A percentile compares a stretch with the other conserved stretches of the same genome.
Evolutionary conservation across 2,329 filamentous ascomycete species (phyloP).

Genomic region (Neonectria ditissima): DNA sequence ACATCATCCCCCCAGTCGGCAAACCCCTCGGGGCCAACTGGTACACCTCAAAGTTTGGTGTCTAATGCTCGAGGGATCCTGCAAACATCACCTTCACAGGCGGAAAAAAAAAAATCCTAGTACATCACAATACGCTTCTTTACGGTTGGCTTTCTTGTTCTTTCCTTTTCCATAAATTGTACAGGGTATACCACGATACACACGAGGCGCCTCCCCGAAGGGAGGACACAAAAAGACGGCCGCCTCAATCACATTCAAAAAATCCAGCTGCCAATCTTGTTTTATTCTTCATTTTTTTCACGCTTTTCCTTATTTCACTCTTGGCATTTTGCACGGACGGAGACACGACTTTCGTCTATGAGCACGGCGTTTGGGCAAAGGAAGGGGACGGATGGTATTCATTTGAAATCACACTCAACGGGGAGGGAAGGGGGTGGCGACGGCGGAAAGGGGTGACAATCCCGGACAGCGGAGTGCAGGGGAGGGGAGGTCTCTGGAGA

Average conservation of each 20-base stretch:
- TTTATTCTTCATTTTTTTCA: slow-evolving; percentile 34
- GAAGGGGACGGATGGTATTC: slow-evolving; percentile 32
- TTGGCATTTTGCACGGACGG: slow-evolving; percentile 41
- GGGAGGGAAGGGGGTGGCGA: slow-evolving; percentile 34
- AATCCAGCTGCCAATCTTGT: slow-evolving; percentile 31
- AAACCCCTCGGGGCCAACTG: slow-evolving; percentile 20
- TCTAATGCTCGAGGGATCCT: slow-evolving; percentile 22
- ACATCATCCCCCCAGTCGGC: slow-evolving; percentile 3
- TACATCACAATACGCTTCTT: slow-evolving; percentile 23
- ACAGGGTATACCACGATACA: slow-evolving; percentile 48
- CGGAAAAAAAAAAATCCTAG: slow-evolving; percentile 23
- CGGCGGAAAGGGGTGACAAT: slow-evolving; percentile 32
- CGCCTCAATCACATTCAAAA: slow-evolving; percentile 34
- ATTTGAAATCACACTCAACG: slow-evolving; percentile 27
- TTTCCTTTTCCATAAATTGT: slow-evolving; percentile 43
- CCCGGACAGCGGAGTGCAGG: slow-evolving; percentile 27
- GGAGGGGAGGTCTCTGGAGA: slow-evolving; percentile 31
- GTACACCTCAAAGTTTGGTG: slow-evolving; percentile 29
- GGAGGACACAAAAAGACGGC: slow-evolving; percentile 29
- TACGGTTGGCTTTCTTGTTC: slow-evolving; percentile 29
- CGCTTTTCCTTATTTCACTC: slow-evolving; percentile 31
- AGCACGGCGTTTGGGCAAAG: slow-evolving; percentile 51
- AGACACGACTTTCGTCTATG: slow-evolving; percentile 33
- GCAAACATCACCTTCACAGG: slow-evolving; percentile 20
- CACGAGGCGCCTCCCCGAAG: slow-evolving; percentile 34